These are phyloP conservation scores for Leccinum pseudoinsigne DNA, from an alignment of 1,284 basidiomycete species.

Conservation along the genomic window DNA sequence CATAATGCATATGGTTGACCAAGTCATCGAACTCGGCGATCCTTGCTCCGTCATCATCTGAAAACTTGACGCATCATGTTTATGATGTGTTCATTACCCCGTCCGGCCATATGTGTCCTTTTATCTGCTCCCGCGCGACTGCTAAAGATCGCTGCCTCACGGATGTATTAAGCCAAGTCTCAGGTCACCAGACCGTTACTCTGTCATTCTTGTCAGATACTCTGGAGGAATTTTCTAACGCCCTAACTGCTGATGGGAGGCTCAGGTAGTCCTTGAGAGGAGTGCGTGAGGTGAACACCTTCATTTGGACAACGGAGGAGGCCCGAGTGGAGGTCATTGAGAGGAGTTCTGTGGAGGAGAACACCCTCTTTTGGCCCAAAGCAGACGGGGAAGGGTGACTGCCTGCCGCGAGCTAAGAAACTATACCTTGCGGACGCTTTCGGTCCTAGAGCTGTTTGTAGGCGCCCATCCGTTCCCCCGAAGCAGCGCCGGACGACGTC, in stretches of 20 bases:
- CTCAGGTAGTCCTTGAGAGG: too few species aligned
- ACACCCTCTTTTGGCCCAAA: too few species aligned
- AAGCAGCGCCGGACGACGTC: too few species aligned
- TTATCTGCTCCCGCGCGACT: constrained; percentile 36
- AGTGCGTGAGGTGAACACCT: too few species aligned
- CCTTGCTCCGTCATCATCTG: constrained; percentile 39
- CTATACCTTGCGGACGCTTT: too few species aligned
- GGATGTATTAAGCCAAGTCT: constrained; percentile 21
- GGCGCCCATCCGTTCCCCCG: too few species aligned
- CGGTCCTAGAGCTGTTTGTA: too few species aligned
- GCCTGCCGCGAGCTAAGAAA: too few species aligned
- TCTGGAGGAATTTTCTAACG: constrained; percentile 51
- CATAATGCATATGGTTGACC: not conserved
- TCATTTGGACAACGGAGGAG: too few species aligned
- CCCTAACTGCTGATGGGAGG: constrained; percentile 30
- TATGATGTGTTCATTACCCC: constrained; percentile 41
- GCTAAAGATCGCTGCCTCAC: constrained; percentile 42
- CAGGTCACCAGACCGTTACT: constrained; percentile 51
- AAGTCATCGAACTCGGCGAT: constrained; percentile 31
- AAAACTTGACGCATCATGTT: constrained; percentile 50
- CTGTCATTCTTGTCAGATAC: constrained; percentile 55
- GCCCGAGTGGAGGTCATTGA: too few species aligned
- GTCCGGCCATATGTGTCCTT: constrained; percentile 40
- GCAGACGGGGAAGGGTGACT: too few species aligned
- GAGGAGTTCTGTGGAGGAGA: too few species aligned